A percentile compares a stretch with the other conserved stretches of the same genome.
These are phyloP conservation scores for Paradendryphiella salina DNA, from an alignment of 2,329 filamentous ascomycete genomes.

Conservation along the genomic window DNA sequence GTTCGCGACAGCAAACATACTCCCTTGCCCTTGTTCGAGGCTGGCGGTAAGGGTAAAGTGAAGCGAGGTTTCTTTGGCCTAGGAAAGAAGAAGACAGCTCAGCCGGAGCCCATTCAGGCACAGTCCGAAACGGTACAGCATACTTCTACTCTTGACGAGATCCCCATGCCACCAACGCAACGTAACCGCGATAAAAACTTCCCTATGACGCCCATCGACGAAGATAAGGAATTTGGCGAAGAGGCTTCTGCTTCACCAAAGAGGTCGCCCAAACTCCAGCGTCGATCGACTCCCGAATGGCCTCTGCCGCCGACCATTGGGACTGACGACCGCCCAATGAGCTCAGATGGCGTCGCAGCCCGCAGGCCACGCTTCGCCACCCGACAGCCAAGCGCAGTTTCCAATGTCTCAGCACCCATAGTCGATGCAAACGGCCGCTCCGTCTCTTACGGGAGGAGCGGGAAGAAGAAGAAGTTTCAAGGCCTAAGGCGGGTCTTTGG, in stretches of 20 bases:
- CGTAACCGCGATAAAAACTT: constrained; percentile 29
- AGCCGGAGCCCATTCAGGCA: constrained; percentile 37
- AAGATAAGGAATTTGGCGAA: constrained; percentile 37
- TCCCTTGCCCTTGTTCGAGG: constrained; percentile 30
- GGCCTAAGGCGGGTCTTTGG: constrained; percentile 67
- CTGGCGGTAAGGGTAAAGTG: constrained; percentile 44
- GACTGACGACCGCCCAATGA: constrained; percentile 35
- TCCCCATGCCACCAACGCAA: constrained; percentile 37
- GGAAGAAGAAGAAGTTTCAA: constrained; percentile 69
- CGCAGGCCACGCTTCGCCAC: constrained; percentile 29
- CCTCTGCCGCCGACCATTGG: constrained; percentile 49
- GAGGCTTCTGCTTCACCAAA: constrained; percentile 17
- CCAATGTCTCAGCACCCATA: constrained; percentile 30
- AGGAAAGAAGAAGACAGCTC: constrained; percentile 62
- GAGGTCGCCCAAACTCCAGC: constrained; percentile 53
- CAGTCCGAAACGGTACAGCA: constrained; percentile 36
- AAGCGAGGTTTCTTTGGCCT: constrained; percentile 55
- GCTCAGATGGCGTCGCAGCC: constrained; percentile 34
- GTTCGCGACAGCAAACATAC: constrained; percentile 46
- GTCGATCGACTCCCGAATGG: constrained; percentile 55
- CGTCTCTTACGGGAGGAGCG: constrained; percentile 37
- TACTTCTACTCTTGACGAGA: constrained; percentile 32
- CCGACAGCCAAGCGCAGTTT: constrained; percentile 27
- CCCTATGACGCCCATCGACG: constrained; percentile 42
- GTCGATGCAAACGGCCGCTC: constrained; percentile 23